These are phyloP conservation scores for Populus hybrid DNA, from an alignment of 441 rosid genomes.

Conservation along the genomic window DNA sequence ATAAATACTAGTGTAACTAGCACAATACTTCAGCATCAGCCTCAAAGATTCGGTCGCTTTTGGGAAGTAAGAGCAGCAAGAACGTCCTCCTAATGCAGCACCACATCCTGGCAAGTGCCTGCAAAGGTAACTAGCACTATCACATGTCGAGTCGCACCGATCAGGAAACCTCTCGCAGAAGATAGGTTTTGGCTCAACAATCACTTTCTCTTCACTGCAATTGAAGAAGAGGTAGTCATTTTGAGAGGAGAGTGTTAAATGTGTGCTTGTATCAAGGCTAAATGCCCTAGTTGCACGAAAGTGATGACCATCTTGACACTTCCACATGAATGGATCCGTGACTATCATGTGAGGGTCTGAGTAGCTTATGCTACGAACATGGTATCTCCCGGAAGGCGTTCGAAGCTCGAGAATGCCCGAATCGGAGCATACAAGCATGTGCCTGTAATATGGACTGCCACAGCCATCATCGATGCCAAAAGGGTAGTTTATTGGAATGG, in stretches of 20 bases:
- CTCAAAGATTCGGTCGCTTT: slow-evolving; percentile 82
- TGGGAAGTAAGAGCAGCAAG: slow-evolving; percentile 77
- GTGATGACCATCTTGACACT: slow-evolving; percentile 57
- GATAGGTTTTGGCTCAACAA: slow-evolving; percentile 73
- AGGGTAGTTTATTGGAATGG: slow-evolving; percentile 69
- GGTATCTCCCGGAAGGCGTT: slow-evolving; percentile 82
- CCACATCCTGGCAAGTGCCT: slow-evolving; percentile 80
- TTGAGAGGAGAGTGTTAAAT: slow-evolving; percentile 65
- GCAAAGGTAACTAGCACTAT: slow-evolving; percentile 81
- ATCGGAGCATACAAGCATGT: slow-evolving; percentile 67
- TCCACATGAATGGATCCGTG: slow-evolving; percentile 84
- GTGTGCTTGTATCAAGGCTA: slow-evolving; percentile 85
- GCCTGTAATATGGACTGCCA: slow-evolving; percentile 80
- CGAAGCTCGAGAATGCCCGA: slow-evolving; percentile 57
- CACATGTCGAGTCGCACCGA: slow-evolving; percentile 87
- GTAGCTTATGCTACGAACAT: slow-evolving; percentile 62
- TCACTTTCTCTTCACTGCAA: slow-evolving; percentile 62
- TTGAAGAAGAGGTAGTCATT: slow-evolving; percentile 94
- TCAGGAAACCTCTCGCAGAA: slow-evolving; percentile 88
- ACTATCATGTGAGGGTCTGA: slow-evolving; percentile 75
- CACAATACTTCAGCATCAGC: slow-evolving; percentile 81
- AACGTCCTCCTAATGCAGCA: slow-evolving; percentile 41
- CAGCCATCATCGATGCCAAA: slow-evolving; percentile 85
- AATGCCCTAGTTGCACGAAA: slow-evolving; percentile 80
- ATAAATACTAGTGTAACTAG: slow-evolving; percentile 73